Evolutionary conservation across 345 rosid species (phyloP).

Genomic region (Mangifera indica): DNA sequence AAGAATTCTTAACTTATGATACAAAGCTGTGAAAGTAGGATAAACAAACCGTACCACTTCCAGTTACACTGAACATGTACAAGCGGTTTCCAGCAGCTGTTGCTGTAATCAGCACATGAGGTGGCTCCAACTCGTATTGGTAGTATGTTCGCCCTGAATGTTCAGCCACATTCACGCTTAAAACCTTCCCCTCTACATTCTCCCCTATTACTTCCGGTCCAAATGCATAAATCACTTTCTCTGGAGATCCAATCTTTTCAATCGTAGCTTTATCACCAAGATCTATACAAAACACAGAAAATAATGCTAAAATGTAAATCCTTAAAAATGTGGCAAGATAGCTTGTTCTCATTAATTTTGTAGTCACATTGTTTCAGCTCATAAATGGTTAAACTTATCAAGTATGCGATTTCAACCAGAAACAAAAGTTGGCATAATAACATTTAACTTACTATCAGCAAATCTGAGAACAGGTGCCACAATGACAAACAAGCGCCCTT

Average conservation of each 20-base stretch:
- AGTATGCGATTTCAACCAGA: neutral
- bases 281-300: slow-evolving; percentile 35
- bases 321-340: neutral
- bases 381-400: neutral
- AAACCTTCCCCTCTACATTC: slow-evolving; percentile 84
- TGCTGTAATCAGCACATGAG: slow-evolving; percentile 85
- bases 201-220: slow-evolving; percentile 94
- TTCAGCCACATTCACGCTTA: slow-evolving; percentile 61
- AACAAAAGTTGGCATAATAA: neutral
- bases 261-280: slow-evolving; percentile 66
- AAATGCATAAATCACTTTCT: slow-evolving; percentile 82
- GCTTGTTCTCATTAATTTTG: neutral
- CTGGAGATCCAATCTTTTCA: slow-evolving; percentile 85
- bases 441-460: slow-evolving; percentile 62
- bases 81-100: slow-evolving; percentile 96
- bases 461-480: slow-evolving; percentile 97
- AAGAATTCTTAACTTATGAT: neutral
- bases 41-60: slow-evolving; percentile 46
- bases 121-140: slow-evolving; percentile 89
- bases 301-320: neutral
- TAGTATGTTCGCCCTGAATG: slow-evolving; percentile 76
- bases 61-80: slow-evolving; percentile 73
- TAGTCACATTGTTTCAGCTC: neutral
- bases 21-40: neutral
- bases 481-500: slow-evolving; percentile 77